Base-by-base conservation (phyloP, 2,329 filamentous ascomycete genomes). In the Clarireedia hainanense region DNA sequence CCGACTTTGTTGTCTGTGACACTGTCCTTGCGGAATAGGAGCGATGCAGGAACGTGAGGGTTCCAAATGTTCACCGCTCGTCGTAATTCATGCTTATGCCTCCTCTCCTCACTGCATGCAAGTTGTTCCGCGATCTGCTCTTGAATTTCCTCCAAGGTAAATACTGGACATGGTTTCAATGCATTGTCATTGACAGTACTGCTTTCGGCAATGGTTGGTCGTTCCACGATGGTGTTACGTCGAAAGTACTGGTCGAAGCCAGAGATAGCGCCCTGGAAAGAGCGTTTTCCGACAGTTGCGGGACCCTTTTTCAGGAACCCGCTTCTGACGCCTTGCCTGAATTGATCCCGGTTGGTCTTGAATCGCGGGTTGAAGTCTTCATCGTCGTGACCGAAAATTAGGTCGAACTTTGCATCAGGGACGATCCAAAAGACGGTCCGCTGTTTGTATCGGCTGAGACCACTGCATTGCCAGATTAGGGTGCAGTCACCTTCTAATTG, bases 391-490 rank as follows among this genome's bases (percentile, higher is more conserved):
- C 52, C 52, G 36, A 54, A 54, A 1, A 54, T 30, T 2, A 54
- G 14, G 27, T 49, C 45, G 6, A 54, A 54, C 17, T 49, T 54
- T 5, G 52, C 52, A 43, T 54, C 5, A 5, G 52, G 52, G 6
- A 54, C 52, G 17, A 54, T 54, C 52, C 52, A 50, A 14, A 54
- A 54, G 5, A 54, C 46, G 5, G 52, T 50, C 30, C 52, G 52
- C 49, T 54, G 52, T 12, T 47, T 54, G 14, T 54, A 54, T 6
- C 52, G 37, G 5, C 45, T 40, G 10, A 54, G 15, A 5, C 34
- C 23, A 17, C 24, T 24, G 26, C 34, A 49, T 49, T 49, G 37
- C 52, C 52, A 54, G 37, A 49, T 47, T 5, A 54, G 17, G 20
- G 52, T 54, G 15, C 36, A 17, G 26, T 54, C 52, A 14, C 46